Conservation (phyloP, 805 yeast species). For the Candida xiaguanensis region DNA sequence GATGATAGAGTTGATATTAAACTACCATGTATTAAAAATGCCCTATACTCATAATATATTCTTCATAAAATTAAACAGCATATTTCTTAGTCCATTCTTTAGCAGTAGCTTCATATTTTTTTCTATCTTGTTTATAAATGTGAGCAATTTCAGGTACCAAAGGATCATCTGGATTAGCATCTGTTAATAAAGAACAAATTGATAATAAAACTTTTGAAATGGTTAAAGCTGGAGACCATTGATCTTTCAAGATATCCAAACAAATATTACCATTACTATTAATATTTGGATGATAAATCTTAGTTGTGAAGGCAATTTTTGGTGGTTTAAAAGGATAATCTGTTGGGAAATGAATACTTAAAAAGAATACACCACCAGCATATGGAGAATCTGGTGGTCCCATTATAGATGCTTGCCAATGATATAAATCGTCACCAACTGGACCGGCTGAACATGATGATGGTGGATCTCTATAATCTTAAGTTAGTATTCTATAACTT, state of each 20-base stretch:
- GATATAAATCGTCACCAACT: constrained; percentile 94
- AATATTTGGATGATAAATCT: constrained; percentile 96
- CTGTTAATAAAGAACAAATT: constrained; percentile 92
- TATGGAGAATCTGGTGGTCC: constrained; percentile 95
- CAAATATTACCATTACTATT: constrained; percentile 95
- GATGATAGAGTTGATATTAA: neutral
- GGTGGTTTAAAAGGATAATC: constrained; percentile 99
- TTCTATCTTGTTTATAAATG: constrained; percentile 88
- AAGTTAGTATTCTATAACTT: too few relatives aligned
- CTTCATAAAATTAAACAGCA: constrained; percentile 69
- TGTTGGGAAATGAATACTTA: constrained; percentile 96
- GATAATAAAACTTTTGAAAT: constrained; percentile 92
- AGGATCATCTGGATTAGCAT: constrained; percentile 99
- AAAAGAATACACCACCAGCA: constrained; percentile 91
- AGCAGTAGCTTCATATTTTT: constrained; percentile 94
- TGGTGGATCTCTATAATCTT: constrained; percentile 80
- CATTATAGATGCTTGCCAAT: constrained; percentile 99
- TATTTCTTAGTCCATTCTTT: constrained; percentile 98
- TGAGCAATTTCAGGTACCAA: constrained; percentile 98
- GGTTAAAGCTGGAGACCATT: constrained; percentile 98
- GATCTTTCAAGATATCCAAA: constrained; percentile 93
- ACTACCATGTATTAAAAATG: constrained; percentile 1
- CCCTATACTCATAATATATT: constrained; percentile 1
- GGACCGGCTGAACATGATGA: constrained; percentile 99
- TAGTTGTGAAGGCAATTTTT: constrained; percentile 80